phyloP scores from a whole-genome alignment of 2,329 filamentous ascomycete species.

The Xylariaceae sp. region DNA sequence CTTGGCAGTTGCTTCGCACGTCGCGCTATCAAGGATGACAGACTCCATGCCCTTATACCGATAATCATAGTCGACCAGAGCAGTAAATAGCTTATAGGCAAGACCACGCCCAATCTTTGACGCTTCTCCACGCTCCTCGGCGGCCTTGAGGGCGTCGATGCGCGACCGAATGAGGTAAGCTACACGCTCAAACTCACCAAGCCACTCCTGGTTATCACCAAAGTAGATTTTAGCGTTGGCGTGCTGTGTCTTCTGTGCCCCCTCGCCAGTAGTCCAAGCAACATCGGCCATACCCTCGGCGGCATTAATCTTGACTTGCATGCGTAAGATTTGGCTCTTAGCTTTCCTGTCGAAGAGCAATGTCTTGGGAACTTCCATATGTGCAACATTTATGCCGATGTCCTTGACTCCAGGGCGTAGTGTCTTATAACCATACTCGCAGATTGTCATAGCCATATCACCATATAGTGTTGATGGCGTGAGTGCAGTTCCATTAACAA shows the following conservation, averaged over 20 bases:
- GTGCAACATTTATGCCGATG: constrained; percentile 67
- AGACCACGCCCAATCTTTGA: constrained; percentile 77
- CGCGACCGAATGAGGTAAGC: constrained; percentile 73
- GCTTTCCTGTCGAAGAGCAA: constrained; percentile 62
- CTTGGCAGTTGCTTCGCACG: constrained; percentile 59
- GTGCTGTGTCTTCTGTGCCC: constrained; percentile 65
- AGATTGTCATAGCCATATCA: constrained; percentile 62
- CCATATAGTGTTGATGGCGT: constrained; percentile 66
- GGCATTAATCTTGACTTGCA: constrained; percentile 66
- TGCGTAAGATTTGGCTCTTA: constrained; percentile 63
- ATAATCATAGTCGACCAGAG: constrained; percentile 62
- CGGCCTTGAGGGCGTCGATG: constrained; percentile 63
- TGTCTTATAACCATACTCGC: constrained; percentile 72
- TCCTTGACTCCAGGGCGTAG: constrained; percentile 61
- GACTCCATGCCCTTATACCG: constrained; percentile 65
- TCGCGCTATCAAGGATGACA: constrained; percentile 61
- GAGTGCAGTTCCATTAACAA: constrained; percentile 70
- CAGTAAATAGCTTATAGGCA: constrained; percentile 74
- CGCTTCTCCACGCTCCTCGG: constrained; percentile 69
- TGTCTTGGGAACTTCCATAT: constrained; percentile 74
- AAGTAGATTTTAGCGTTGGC: constrained; percentile 67
- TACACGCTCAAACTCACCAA: constrained; percentile 69
- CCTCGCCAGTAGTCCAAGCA: constrained; percentile 65
- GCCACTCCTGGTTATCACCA: constrained; percentile 66
- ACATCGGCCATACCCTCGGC: constrained; percentile 61